Conservation (phyloP, 2,329 filamentous ascomycete species). For the Whalleya microplaca region DNA sequence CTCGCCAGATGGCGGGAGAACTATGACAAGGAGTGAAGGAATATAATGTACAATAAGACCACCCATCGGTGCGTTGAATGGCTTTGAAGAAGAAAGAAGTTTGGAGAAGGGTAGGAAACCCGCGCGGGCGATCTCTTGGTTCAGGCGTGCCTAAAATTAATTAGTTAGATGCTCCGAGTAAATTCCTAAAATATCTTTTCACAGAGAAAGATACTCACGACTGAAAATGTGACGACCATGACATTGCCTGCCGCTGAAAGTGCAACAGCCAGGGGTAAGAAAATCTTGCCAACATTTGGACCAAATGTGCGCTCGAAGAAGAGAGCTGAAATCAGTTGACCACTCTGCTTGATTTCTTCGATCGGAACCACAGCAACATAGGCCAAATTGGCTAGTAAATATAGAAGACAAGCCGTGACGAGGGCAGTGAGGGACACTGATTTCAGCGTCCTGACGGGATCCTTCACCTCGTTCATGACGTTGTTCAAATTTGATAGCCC, state of each 20-base stretch:
- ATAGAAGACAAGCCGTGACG: slow-evolving; percentile 63
- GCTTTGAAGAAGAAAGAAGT: slow-evolving; percentile 64
- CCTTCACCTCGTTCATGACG: slow-evolving; percentile 71
- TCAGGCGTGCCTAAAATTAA: slow-evolving; percentile 60
- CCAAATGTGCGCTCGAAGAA: slow-evolving; percentile 71
- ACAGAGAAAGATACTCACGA: slow-evolving; percentile 50
- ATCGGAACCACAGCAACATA: slow-evolving; percentile 68
- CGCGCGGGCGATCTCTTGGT: slow-evolving; percentile 73
- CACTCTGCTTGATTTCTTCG: slow-evolving; percentile 67
- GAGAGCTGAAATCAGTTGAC: slow-evolving; percentile 69
- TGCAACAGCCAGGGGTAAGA: slow-evolving; percentile 68
- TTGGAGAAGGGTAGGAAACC: slow-evolving; percentile 69
- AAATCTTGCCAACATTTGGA: slow-evolving; percentile 54
- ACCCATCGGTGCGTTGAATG: slow-evolving; percentile 69
- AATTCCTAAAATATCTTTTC: background rate
- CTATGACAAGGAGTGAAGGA: slow-evolving; percentile 68
- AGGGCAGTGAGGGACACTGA: slow-evolving; percentile 65
- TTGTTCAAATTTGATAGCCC: slow-evolving; percentile 71
- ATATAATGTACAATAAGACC: slow-evolving; percentile 71
- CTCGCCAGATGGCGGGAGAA: slow-evolving; percentile 64
- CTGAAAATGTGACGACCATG: slow-evolving; percentile 71
- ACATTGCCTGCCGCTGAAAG: slow-evolving; percentile 72
- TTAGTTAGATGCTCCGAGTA: slow-evolving; percentile 15
- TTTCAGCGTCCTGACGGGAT: slow-evolving; percentile 67
- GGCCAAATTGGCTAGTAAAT: slow-evolving; percentile 67